These are phyloP conservation scores for Helicostylum pulchrum DNA, from an alignment of 192 early-diverging fungal genomes.

Conservation along the genomic window DNA sequence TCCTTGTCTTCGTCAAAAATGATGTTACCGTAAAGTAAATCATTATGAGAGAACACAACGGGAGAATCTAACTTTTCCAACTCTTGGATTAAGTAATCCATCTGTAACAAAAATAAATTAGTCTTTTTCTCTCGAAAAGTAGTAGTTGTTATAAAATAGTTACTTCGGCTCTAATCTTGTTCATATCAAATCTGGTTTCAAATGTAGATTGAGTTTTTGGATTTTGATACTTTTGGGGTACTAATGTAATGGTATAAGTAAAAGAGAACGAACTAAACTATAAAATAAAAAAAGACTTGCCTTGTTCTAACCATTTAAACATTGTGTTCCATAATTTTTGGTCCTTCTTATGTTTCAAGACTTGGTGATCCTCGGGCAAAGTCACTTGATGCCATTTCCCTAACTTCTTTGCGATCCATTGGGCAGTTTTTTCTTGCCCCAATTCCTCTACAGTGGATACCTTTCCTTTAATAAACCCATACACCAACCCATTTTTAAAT, in stretches of 20 bases:
- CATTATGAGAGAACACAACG: constrained; percentile 91
- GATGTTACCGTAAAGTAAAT: constrained; percentile 88
- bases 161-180: constrained; percentile 44
- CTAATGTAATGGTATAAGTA: constrained; percentile 32
- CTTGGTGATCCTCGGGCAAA: constrained; percentile 20
- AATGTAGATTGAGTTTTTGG: constrained; percentile 57
- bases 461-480: constrained; percentile 80
- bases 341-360: constrained; percentile 16
- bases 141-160: too few relatives aligned
- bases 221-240: constrained; percentile 56
- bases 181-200: constrained; percentile 47
- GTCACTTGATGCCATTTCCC: constrained; percentile 79
- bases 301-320: constrained; percentile 65
- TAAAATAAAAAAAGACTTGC: constrained; percentile 28
- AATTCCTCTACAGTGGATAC: constrained; percentile 74
- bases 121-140: too few relatives aligned
- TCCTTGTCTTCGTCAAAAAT: constrained; percentile 59
- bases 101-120: constrained; percentile 25
- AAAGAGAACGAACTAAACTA: constrained; percentile 7
- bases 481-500: constrained; percentile 90
- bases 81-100: constrained; percentile 50
- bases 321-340: constrained; percentile 70
- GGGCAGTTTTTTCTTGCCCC: constrained; percentile 65
- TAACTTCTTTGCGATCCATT: constrained; percentile 72
- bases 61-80: constrained; percentile 64